Percentiles rank a stretch among this genome's conserved stretches.
These are phyloP conservation scores for Auricularia heimuer DNA, from an alignment of 768 basidiomycete species.

Conservation along the genomic window DNA sequence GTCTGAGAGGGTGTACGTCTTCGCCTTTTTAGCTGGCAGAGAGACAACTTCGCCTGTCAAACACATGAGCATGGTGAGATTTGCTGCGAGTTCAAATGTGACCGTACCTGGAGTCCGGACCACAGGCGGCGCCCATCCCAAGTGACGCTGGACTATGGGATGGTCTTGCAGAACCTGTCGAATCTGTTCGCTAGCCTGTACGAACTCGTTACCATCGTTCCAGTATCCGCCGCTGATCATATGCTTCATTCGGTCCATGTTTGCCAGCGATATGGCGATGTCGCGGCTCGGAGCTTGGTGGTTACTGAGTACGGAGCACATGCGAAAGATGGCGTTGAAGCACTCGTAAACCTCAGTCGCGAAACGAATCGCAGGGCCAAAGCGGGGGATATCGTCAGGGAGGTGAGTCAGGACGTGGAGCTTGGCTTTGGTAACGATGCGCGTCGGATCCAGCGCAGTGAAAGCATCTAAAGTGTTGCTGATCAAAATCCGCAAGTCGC, in stretches of 20 bases:
- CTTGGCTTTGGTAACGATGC: slow-evolving; percentile 1
- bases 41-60: too few species aligned
- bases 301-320: slow-evolving; percentile 5
- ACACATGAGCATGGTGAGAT: too few species aligned
- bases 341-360: background rate
- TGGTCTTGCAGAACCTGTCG: background rate
- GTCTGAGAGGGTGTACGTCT: too few species aligned
- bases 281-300: background rate
- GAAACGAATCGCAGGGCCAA: background rate
- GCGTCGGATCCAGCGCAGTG: background rate
- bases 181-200: background rate
- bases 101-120: background rate
- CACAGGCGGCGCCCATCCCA: background rate
- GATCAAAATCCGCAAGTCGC: background rate
- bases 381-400: background rate
- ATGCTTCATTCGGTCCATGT: background rate
- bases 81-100: too few species aligned
- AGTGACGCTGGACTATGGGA: background rate
- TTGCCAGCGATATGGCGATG: background rate
- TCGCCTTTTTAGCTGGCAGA: too few species aligned
- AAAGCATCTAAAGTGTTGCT: background rate
- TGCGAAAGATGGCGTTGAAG: slow-evolving; percentile 1
- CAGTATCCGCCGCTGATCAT: slow-evolving; percentile 1
- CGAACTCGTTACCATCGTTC: background rate
- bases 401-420: background rate